phyloP scores from a whole-genome alignment of 2,329 filamentous ascomycete genomes.

The Epichloe sp. region DNA sequence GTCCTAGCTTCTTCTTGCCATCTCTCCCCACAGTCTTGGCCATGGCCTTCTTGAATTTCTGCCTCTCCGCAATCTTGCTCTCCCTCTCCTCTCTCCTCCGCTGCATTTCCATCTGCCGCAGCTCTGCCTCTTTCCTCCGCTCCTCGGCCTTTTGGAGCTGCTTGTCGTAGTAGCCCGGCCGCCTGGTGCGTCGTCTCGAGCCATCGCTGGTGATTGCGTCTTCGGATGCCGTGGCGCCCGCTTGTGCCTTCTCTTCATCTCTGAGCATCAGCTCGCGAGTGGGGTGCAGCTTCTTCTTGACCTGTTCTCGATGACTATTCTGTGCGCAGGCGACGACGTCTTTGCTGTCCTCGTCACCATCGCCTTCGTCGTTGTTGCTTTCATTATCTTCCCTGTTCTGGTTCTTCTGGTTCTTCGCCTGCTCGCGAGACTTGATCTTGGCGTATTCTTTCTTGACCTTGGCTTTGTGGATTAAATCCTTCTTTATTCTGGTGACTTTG shows the following conservation, averaged over 20 bases:
- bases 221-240: constrained; percentile 9
- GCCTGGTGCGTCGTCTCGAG: constrained; percentile 21
- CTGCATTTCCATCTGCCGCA: constrained; percentile 27
- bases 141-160: constrained; percentile 37
- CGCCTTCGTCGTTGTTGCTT: constrained; percentile 7
- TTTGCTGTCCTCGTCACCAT: constrained; percentile 6
- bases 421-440: constrained; percentile 56
- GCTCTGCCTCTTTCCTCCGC: constrained; percentile 28
- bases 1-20: constrained; percentile 66
- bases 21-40: constrained; percentile 63
- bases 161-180: constrained; percentile 52
- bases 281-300: constrained; percentile 20
- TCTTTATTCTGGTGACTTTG: constrained; percentile 71
- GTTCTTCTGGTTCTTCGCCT: constrained; percentile 14
- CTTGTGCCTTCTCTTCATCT: constrained; percentile 24
- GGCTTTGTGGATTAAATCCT: constrained; percentile 76
- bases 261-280: constrained; percentile 27
- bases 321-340: constrained; percentile 5
- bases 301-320: constrained; percentile 7
- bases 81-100: constrained; percentile 51
- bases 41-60: constrained; percentile 52
- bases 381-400: constrained; percentile 10
- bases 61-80: constrained; percentile 50
- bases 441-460: constrained; percentile 88
- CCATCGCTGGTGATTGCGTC: constrained; percentile 16